Percentiles rank a stretch among this genome's conserved stretches.
Conservation (phyloP, 2,329 filamentous ascomycete species). For the Cercospora sesami region DNA sequence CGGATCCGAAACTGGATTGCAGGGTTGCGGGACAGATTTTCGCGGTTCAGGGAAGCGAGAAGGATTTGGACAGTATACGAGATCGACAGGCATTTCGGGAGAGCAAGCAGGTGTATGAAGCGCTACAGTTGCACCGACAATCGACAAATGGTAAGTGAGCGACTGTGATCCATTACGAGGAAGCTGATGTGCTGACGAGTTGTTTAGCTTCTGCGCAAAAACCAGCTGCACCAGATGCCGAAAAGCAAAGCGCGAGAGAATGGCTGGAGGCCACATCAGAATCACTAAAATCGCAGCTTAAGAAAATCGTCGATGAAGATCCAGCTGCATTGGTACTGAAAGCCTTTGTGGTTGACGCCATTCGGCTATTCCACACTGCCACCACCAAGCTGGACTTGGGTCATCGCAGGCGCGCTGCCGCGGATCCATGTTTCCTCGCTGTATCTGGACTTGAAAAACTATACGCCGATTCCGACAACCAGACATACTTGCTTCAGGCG, state of each 20-base stretch:
- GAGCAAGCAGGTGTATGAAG: constrained; percentile 37
- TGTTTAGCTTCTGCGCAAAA: neutral
- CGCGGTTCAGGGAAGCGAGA: constrained; percentile 31
- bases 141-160: neutral
- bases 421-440: constrained; percentile 37
- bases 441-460: constrained; percentile 37
- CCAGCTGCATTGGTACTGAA: constrained; percentile 23
- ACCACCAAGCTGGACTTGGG: constrained; percentile 20
- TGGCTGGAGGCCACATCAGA: constrained; percentile 30
- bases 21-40: constrained; percentile 39
- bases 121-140: constrained; percentile 24
- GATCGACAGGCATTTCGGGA: constrained; percentile 29
- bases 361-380: constrained; percentile 32
- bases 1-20: constrained; percentile 34
- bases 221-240: constrained; percentile 2
- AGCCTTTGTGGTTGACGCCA: constrained; percentile 30
- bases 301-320: constrained; percentile 17
- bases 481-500: constrained; percentile 34
- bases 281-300: constrained; percentile 30
- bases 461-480: constrained; percentile 25
- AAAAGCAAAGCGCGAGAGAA: constrained; percentile 21
- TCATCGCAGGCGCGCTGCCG: constrained; percentile 27
- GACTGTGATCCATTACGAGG: neutral
- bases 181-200: neutral
- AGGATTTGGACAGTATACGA: constrained; percentile 32